Percentiles rank a stretch among this genome's conserved stretches.
Evolutionary conservation across 2,329 filamentous ascomycete genomes (phyloP).

Genomic region (Alternaria alternata): DNA sequence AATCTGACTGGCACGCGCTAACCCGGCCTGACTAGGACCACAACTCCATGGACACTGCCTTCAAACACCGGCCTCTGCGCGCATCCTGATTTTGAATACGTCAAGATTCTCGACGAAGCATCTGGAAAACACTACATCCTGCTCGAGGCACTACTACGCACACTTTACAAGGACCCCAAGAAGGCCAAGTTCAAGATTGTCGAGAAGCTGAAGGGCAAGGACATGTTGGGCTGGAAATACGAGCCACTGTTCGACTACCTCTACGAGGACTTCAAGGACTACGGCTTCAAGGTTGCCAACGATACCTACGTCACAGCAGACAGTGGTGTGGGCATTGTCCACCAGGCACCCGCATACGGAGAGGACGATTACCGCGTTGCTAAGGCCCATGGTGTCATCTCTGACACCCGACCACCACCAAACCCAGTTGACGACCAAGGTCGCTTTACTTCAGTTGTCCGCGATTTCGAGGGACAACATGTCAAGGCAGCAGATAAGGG

Average conservation of each 20-base stretch:
- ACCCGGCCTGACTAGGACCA: constrained; percentile 61
- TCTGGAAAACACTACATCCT: constrained; percentile 86
- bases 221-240: constrained; percentile 90
- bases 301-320: constrained; percentile 88
- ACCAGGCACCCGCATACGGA: constrained; percentile 92
- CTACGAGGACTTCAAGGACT: constrained; percentile 85
- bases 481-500: constrained; percentile 93
- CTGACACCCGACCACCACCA: constrained; percentile 78
- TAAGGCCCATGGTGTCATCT: constrained; percentile 78
- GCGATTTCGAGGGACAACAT: constrained; percentile 84
- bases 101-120: constrained; percentile 84
- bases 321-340: constrained; percentile 91
- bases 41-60: constrained; percentile 86
- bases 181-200: constrained; percentile 91
- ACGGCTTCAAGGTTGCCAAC: constrained; percentile 82
- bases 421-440: constrained; percentile 90
- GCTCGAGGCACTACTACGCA: constrained; percentile 79
- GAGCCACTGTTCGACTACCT: constrained; percentile 90
- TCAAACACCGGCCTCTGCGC: constrained; percentile 80
- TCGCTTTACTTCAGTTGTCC: constrained; percentile 77
- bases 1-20: constrained; percentile 5
- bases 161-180: constrained; percentile 92
- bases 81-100: constrained; percentile 84
- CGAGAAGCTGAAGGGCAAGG: constrained; percentile 79
- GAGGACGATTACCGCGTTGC: constrained; percentile 94